These are phyloP conservation scores for Warburgia ugandensis DNA, from an alignment of 164 flowering plant genomes.

Conservation along the genomic window DNA sequence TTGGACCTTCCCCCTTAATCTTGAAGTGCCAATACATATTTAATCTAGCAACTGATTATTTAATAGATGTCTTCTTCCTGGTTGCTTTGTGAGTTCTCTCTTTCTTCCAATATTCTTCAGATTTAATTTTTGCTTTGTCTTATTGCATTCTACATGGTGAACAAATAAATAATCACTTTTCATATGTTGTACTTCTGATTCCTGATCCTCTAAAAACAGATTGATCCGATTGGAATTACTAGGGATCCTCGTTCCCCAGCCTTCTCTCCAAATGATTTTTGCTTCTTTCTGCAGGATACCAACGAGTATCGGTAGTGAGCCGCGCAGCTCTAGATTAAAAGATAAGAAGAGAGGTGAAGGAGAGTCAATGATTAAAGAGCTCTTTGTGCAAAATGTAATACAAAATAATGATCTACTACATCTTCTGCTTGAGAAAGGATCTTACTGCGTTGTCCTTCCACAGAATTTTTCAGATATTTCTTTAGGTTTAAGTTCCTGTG, in stretches of 20 bases:
- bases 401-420: conserved; percentile 65
- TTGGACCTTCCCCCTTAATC: too few species aligned
- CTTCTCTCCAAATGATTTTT: neutral
- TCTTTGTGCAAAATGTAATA: conserved; percentile 61
- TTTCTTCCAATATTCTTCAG: too few species aligned
- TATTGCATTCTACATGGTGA: too few species aligned
- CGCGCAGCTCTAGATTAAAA: conserved; percentile 86
- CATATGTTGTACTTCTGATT: too few species aligned
- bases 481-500: conserved; percentile 36
- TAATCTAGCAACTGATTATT: too few species aligned
- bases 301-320: conserved; percentile 36
- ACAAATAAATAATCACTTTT: too few species aligned
- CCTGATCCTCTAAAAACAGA: too few species aligned
- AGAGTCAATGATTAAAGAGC: conserved; percentile 67
- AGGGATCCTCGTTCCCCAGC: neutral
- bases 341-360: conserved; percentile 86
- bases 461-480: conserved; percentile 44
- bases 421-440: conserved; percentile 59
- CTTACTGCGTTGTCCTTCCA: conserved; percentile 68
- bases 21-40: too few species aligned
- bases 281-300: conserved; percentile 43
- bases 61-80: too few species aligned
- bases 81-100: too few species aligned
- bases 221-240: too few species aligned
- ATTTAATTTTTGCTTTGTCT: too few species aligned